Evolutionary conservation across 805 yeast species (phyloP), one percentile per base, ranked within the genome.

Genomic region (Yarrowia deformans): DNA sequence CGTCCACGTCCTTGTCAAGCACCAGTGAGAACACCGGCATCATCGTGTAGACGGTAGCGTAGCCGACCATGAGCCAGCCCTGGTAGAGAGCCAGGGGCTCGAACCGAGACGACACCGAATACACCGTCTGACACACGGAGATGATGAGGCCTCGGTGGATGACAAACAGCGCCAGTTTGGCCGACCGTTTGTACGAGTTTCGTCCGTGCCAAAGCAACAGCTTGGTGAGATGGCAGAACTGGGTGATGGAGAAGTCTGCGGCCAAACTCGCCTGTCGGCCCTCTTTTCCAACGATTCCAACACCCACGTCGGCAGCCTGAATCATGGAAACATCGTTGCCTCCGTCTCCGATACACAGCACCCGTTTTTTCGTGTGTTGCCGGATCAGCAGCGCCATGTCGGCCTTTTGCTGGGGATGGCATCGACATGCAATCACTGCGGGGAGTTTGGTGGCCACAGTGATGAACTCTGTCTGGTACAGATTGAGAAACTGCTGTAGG

Each of bases 301-400:
- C 97, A 70, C 99, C 99, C 10, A 95, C 97, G 81, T 96, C 97
- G 0, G 99, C 99, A 73, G 96, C 90, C 79, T 95, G 99, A 73
- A 95, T 95, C 99, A 95, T 95, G 74, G 97, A 90, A 42, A 95
- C 99, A 79, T 95, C 99, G 75, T 95, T 95, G 74, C 99, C 99
- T 75, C 99, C 99, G 79, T 95, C 99, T 69, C 99, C 99, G 73
- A 95, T 96, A 76, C 98, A 95, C 73, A 98, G 94, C 1, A 94
- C 98, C 66, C 99, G 82, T 75, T 91, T 91, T 6, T 91, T 91
- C 0, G 98, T 95, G 39, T 86, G 80, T 70, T 85, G 85, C 74
- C 93, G 85, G 72, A 95, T 95, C 72, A 89, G 81, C 34, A 85
- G 74, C 0, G 98, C 98, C 68, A 96, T 90, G 76, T 95, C 98